A percentile compares a stretch with the other conserved stretches of the same genome.
Conservation (phyloP, 345 rosid species). For the Pelargonium nanum region DNA sequence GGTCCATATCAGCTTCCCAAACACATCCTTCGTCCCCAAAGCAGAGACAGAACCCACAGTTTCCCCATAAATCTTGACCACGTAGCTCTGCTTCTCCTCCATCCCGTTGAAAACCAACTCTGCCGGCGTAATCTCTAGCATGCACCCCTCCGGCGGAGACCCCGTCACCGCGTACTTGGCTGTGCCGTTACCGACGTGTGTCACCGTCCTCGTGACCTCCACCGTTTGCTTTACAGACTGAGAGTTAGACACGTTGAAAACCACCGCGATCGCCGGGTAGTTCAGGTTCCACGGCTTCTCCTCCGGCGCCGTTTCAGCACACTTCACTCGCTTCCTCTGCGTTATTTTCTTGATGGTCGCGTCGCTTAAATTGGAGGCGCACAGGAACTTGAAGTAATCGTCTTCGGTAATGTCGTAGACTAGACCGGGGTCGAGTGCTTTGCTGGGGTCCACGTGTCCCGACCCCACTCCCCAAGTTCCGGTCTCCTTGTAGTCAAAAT, state of each 20-base stretch:
- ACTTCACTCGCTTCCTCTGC: neutral
- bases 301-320: neutral
- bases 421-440: conserved; percentile 27
- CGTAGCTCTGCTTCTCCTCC: neutral
- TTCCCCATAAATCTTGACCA: neutral
- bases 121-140: neutral
- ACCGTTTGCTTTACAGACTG: neutral
- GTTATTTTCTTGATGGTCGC: neutral
- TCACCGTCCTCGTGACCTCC: neutral
- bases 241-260: neutral
- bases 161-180: neutral
- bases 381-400: conserved; percentile 37
- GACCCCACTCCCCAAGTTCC: conserved; percentile 31
- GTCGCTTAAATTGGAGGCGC: conserved; percentile 33
- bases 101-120: neutral
- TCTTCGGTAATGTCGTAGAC: conserved; percentile 24
- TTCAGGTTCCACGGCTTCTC: neutral
- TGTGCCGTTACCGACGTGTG: neutral
- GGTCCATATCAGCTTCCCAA: neutral
- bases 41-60: too few species aligned
- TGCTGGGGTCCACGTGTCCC: conserved; percentile 29
- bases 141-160: neutral
- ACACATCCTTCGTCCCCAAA: neutral
- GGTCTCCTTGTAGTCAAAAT: conserved; percentile 8
- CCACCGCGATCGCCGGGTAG: neutral